Base-by-base conservation (phyloP, 176 grass and related monocot species). In the Rhynchospora breviuscula region DNA sequence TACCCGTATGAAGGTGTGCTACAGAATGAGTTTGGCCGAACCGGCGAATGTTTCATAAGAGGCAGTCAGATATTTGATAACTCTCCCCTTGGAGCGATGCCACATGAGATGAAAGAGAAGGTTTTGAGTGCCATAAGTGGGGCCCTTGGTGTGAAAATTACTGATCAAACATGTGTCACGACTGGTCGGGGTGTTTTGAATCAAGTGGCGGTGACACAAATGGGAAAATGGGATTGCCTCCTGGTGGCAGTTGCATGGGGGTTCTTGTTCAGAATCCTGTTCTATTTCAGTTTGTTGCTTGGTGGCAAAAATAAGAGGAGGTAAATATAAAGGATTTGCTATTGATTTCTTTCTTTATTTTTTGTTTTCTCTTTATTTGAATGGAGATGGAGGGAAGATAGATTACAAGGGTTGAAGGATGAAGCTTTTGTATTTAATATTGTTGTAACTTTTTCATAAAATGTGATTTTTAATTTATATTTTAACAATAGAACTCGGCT, bases 281-380 rank as follows among this genome's bases (percentile, higher is more conserved):
- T 98, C 92, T 94, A 94, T 84, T 89, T 94, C 78, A 91, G 89
- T 72, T 88, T 98, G 89, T 82, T 94, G 25, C 85, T 98, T 59
- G 95, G 92, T 59, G 90, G 92, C 88, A 92, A 90, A 84, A 94
- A 98, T 85, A 98, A 90, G 89, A 84, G 95, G 87, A 90, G 90
- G 81, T 97, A 90, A 91, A 26, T 59, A 63, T 60, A 17, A 51
- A 46, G 29, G 58, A 62, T 61, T 63, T 81, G 2, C 25, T 46
- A 1, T 60, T 18, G 19, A 29, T 67, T 82, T 52, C 12, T 52
- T 46, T 52, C 67, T 67, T 26, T 8, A 22, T 12, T 46, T 65
- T 60, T 67, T 31, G 35, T 82, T 9, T 54, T 53, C 25, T 46
- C 44, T 54, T 66, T 67, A 45, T 74, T 18, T 59, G 47, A 14